Evolutionary conservation across 2,329 filamentous ascomycete species (phyloP).

Genomic region (Epichloe gansuensis): DNA sequence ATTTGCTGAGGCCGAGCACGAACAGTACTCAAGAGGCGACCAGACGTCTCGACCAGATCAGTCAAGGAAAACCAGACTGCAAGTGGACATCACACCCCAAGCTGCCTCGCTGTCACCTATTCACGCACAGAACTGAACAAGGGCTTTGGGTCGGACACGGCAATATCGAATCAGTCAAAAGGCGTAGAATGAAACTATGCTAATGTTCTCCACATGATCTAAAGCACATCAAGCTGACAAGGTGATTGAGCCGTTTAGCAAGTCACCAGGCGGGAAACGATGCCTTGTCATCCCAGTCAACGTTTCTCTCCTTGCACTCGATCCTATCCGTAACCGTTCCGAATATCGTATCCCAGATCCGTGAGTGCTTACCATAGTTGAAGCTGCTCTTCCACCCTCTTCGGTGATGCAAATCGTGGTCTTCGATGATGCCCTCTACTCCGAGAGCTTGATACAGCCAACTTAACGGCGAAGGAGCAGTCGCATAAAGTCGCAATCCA

Average conservation of each 20-base stretch:
- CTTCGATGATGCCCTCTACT: slow-evolving; percentile 27
- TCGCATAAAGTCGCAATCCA: slow-evolving; percentile 24
- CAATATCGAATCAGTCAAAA: no score
- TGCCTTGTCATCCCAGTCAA: slow-evolving; percentile 6
- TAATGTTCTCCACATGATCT: no score
- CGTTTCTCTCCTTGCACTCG: slow-evolving; percentile 19
- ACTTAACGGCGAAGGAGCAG: slow-evolving; percentile 20
- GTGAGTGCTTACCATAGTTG: slow-evolving; percentile 27
- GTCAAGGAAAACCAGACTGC: no score
- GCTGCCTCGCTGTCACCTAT: no score
- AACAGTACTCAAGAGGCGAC: neutral
- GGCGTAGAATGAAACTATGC: no score
- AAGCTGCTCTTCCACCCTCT: slow-evolving; percentile 23
- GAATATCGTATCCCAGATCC: slow-evolving; percentile 23
- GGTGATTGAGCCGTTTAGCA: neutral
- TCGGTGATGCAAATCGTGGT: slow-evolving; percentile 29
- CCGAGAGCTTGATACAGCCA: slow-evolving; percentile 21
- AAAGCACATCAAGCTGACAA: no score
- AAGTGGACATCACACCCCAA: no score
- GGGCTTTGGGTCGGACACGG: no score
- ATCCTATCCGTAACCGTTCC: slow-evolving; percentile 23
- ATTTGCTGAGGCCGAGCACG: neutral
- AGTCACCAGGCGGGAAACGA: slow-evolving; percentile 1
- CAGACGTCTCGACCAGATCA: no score
- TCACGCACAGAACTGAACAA: no score